Evolutionary conservation across 768 basidiomycete species (phyloP).

Genomic region (Collybia mongolica): DNA sequence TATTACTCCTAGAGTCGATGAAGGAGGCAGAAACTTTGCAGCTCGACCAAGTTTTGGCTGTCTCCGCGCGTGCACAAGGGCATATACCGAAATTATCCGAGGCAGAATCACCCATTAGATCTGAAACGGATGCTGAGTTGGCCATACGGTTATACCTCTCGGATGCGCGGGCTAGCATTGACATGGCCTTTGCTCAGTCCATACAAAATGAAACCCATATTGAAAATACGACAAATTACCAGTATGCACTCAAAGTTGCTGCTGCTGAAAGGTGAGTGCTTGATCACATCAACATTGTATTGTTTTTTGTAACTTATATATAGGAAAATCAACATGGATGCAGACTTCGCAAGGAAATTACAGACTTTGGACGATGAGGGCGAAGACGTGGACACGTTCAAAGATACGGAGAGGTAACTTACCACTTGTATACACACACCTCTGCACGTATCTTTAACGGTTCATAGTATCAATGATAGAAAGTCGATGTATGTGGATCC

Average conservation of each 20-base stretch:
- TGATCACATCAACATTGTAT: neutral
- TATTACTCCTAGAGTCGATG: constrained; percentile 17
- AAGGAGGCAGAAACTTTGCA: constrained; percentile 32
- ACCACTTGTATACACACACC: neutral
- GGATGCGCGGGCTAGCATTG: constrained; percentile 25
- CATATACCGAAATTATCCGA: constrained; percentile 19
- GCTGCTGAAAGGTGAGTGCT: constrained; percentile 24
- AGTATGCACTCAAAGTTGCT: constrained; percentile 35
- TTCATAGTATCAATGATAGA: constrained; percentile 2
- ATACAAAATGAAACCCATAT: constrained; percentile 27
- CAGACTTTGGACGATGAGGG: constrained; percentile 28
- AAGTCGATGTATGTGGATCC: neutral
- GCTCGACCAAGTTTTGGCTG: constrained; percentile 24
- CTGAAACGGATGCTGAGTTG: constrained; percentile 22
- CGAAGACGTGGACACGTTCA: constrained; percentile 20
- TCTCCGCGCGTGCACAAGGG: constrained; percentile 22
- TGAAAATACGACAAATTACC: constrained; percentile 20
- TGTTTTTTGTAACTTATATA: neutral
- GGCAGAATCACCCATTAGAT: neutral
- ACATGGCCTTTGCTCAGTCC: constrained; percentile 28
- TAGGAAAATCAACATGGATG: constrained; percentile 32
- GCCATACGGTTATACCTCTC: constrained; percentile 25
- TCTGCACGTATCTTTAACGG: neutral
- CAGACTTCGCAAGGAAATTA: constrained; percentile 32
- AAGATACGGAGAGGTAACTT: constrained; percentile 29